Conservation (phyloP, 2,329 filamentous ascomycete species). For the Pseudogymnoascus destructans region DNA sequence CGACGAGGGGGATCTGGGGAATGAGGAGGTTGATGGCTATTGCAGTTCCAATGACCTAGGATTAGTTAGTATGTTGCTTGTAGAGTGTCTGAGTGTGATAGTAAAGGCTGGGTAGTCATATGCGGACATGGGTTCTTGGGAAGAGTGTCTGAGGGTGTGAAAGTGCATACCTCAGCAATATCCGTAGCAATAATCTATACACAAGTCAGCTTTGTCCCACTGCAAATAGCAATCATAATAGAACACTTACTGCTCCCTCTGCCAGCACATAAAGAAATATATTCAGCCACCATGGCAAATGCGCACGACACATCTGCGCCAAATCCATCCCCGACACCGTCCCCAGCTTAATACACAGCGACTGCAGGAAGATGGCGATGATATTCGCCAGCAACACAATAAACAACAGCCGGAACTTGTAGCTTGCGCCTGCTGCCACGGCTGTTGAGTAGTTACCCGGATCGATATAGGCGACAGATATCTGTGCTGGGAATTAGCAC, state of each 20-base stretch:
- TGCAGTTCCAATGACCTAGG: slow-evolving; percentile 53
- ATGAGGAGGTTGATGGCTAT: slow-evolving; percentile 56
- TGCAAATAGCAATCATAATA: not conserved
- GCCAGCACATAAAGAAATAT: slow-evolving; percentile 38
- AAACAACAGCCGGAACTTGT: slow-evolving; percentile 40
- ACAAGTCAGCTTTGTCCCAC: not conserved
- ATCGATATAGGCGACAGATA: slow-evolving; percentile 29
- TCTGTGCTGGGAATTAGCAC: slow-evolving; percentile 15
- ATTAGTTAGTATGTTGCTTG: not conserved
- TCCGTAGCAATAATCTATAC: slow-evolving; percentile 37
- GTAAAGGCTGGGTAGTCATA: not conserved
- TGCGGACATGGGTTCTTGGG: slow-evolving; percentile 9
- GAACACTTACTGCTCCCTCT: slow-evolving; percentile 29
- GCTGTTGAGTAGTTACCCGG: slow-evolving; percentile 44
- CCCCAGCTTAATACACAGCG: slow-evolving; percentile 38
- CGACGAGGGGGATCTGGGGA: slow-evolving; percentile 50
- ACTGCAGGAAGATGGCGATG: slow-evolving; percentile 45
- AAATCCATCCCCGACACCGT: slow-evolving; percentile 38
- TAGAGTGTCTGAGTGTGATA: not conserved
- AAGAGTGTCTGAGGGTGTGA: not conserved
- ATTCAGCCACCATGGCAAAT: slow-evolving; percentile 39
- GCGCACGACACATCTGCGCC: slow-evolving; percentile 37
- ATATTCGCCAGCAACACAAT: slow-evolving; percentile 44
- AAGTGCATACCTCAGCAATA: slow-evolving; percentile 32
- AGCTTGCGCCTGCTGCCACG: slow-evolving; percentile 41